Evolutionary conservation across 768 basidiomycete species (phyloP).

Genomic region (Kwoniella mangroviensis): DNA sequence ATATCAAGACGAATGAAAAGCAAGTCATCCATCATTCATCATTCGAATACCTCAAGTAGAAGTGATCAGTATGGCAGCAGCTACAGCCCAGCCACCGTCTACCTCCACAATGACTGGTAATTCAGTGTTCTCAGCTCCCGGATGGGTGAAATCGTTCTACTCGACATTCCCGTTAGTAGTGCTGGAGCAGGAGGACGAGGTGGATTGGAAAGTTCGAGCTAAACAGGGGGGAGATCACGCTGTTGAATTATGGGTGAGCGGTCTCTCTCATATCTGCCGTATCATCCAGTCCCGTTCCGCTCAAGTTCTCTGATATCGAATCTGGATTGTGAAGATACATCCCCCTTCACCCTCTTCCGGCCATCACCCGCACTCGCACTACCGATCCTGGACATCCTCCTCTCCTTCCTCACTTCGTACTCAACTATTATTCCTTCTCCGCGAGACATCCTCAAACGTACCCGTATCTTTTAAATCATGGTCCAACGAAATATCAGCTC

Average conservation of each 20-base stretch:
- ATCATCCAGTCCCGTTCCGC: background rate
- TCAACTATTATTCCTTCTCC: constrained; percentile 47
- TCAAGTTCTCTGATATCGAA: background rate
- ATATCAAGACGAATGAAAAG: too few species aligned
- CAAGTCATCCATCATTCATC: background rate
- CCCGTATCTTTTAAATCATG: constrained; percentile 39
- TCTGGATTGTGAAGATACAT: constrained; percentile 26
- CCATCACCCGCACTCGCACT: constrained; percentile 17
- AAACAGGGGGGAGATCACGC: constrained; percentile 4
- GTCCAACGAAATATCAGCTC: constrained; percentile 37
- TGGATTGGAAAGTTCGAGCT: constrained; percentile 26
- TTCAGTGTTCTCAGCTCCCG: constrained; percentile 35
- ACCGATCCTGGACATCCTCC: constrained; percentile 40
- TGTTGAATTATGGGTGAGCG: constrained; percentile 38
- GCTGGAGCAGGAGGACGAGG: constrained; percentile 43
- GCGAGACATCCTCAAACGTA: constrained; percentile 24
- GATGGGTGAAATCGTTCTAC: constrained; percentile 42
- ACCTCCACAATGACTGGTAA: background rate
- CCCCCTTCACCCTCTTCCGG: constrained; percentile 12
- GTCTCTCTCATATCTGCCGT: background rate
- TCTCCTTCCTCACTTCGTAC: constrained; percentile 38
- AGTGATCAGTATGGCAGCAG: constrained; percentile 15
- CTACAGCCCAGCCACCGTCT: background rate
- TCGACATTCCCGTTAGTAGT: constrained; percentile 45
- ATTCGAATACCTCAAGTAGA: too few species aligned